Conservation (phyloP, 352 stramenopile species). For the Globisporangium splendens region DNA sequence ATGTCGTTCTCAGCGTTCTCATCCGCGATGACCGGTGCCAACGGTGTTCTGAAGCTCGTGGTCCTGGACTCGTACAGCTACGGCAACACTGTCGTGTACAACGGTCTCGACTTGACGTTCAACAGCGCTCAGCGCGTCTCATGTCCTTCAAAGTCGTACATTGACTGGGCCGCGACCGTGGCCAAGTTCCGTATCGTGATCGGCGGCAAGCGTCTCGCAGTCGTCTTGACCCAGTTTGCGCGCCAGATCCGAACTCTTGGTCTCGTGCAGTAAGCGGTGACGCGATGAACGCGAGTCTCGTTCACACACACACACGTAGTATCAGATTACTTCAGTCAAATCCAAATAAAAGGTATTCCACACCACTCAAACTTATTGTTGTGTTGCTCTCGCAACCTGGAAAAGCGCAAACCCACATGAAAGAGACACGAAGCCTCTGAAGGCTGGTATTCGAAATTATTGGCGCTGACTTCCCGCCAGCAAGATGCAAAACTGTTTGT, state of each 20-base stretch:
- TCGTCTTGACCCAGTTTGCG: constrained; percentile 55
- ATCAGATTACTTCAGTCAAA: no score
- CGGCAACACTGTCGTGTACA: constrained; percentile 35
- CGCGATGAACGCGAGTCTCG: no score
- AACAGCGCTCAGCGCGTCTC: constrained; percentile 10
- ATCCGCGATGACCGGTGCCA: constrained; percentile 23
- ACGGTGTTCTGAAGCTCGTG: constrained; percentile 21
- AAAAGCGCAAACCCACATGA: no score
- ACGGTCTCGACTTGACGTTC: constrained; percentile 28
- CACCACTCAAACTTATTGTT: no score
- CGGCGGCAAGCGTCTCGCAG: constrained; percentile 47
- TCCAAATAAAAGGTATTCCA: no score
- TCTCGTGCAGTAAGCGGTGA: no score
- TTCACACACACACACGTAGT: no score
- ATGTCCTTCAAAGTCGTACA: constrained; percentile 28
- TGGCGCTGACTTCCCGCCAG: no score
- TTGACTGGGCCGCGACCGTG: constrained; percentile 24
- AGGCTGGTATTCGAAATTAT: no score
- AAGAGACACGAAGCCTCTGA: no score
- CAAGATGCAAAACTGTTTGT: no score
- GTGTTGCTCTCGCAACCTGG: no score
- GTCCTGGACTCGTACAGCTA: constrained; percentile 47
- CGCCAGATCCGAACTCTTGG: constrained; percentile 29
- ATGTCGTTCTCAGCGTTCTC: constrained; percentile 31
- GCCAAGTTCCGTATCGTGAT: constrained; percentile 46